A percentile compares a stretch with the other conserved stretches of the same genome.
Evolutionary conservation across 164 flowering plant species (phyloP).

Genomic region (Aristolochia californica): DNA sequence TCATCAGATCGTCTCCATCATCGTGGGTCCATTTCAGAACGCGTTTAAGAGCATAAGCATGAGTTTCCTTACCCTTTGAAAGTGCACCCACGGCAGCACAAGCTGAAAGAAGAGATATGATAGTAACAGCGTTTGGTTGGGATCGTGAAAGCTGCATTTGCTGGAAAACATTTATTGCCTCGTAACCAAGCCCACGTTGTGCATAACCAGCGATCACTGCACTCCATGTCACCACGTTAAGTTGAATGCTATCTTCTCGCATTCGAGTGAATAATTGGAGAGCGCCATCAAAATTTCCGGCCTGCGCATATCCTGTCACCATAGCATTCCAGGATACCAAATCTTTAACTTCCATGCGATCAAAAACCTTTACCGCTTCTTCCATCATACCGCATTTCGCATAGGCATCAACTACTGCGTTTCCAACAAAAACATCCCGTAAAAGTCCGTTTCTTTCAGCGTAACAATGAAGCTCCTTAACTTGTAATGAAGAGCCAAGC

Average conservation of each 20-base stretch:
- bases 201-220: constrained; percentile 74
- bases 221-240: constrained; percentile 78
- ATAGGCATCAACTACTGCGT: constrained; percentile 54
- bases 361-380: constrained; percentile 40
- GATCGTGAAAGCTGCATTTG: constrained; percentile 40
- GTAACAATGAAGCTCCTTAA: constrained; percentile 42
- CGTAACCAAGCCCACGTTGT: constrained; percentile 54
- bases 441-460: constrained; percentile 34
- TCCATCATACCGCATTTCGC: constrained; percentile 50
- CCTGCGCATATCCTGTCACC: constrained; percentile 71
- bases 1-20: constrained; percentile 41
- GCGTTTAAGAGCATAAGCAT: constrained; percentile 39
- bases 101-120: constrained; percentile 61
- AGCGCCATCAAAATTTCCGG: constrained; percentile 48
- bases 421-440: constrained; percentile 50
- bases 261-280: constrained; percentile 43
- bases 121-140: constrained; percentile 56
- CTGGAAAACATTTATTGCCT: constrained; percentile 50
- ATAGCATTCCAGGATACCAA: constrained; percentile 80
- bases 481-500: constrained; percentile 14
- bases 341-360: constrained; percentile 44
- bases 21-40: constrained; percentile 23
- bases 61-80: constrained; percentile 57
- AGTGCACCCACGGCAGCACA: constrained; percentile 60
- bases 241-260: constrained; percentile 34